These are phyloP conservation scores for Spergularia bocconei DNA, from an alignment of 148 eudicot genomes.

Conservation along the genomic window DNA sequence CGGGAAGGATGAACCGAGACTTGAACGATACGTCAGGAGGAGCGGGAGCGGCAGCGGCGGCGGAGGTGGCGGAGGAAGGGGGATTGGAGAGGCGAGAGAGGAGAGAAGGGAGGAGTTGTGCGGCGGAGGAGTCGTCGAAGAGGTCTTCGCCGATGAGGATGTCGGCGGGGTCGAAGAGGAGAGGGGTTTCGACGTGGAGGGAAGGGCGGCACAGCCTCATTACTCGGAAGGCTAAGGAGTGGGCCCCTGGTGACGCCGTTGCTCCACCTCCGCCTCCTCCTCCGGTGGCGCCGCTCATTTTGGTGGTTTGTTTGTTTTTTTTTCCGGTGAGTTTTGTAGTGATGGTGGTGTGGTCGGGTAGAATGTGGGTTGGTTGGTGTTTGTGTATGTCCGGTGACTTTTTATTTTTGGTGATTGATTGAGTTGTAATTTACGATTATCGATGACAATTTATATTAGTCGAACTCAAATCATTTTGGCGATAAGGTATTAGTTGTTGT, in stretches of 20 bases:
- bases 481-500: too few relatives aligned
- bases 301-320: neutral
- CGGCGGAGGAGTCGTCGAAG: conserved; percentile 52
- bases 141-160: conserved; percentile 82
- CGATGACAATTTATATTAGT: too few relatives aligned
- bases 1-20: conserved; percentile 56
- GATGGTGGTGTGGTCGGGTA: too few relatives aligned
- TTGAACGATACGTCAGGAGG: conserved; percentile 59
- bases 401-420: neutral
- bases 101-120: conserved; percentile 38
- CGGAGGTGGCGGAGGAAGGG: neutral
- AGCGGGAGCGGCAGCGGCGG: neutral
- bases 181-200: conserved; percentile 77
- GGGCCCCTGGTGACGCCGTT: conserved; percentile 39
- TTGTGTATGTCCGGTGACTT: neutral
- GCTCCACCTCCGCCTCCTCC: conserved; percentile 4
- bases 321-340: too few relatives aligned
- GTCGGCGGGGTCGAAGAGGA: conserved; percentile 76
- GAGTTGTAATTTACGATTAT: too few relatives aligned
- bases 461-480: too few relatives aligned
- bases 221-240: conserved; percentile 90
- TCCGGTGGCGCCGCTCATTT: conserved; percentile 27
- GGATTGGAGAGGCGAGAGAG: conserved; percentile 32
- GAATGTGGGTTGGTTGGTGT: neutral
- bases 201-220: conserved; percentile 91